These are phyloP conservation scores for Marasmius sp. DNA, from an alignment of 1,284 basidiomycete genomes.

Conservation along the genomic window DNA sequence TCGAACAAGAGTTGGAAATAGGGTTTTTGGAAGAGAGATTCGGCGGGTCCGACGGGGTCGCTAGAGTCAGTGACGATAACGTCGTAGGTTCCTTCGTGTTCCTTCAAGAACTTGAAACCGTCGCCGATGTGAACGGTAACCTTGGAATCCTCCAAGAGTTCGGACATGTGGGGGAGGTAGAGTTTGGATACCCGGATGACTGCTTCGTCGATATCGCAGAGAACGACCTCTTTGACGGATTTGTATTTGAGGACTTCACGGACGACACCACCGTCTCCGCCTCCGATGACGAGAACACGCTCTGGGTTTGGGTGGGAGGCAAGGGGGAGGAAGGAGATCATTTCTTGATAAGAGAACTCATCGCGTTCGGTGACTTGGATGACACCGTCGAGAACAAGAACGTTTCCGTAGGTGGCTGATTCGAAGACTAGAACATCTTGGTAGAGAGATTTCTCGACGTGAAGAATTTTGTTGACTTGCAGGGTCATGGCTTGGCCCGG, in stretches of 20 bases:
- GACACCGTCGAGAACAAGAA: constrained; percentile 93
- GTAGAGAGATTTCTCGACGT: constrained; percentile 90
- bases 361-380: constrained; percentile 98
- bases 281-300: constrained; percentile 95
- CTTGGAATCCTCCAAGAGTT: constrained; percentile 79
- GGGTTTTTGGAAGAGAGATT: constrained; percentile 93
- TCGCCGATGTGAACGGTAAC: constrained; percentile 93
- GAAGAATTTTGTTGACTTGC: constrained; percentile 94
- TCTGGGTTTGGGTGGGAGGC: constrained; percentile 96
- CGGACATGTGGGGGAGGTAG: constrained; percentile 94
- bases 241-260: constrained; percentile 97
- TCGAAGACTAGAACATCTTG: constrained; percentile 97
- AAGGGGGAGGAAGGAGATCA: constrained; percentile 97
- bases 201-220: constrained; percentile 99
- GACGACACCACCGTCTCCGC: constrained; percentile 95
- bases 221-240: constrained; percentile 87
- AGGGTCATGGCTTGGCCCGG: constrained; percentile 95
- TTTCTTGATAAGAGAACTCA: constrained; percentile 99
- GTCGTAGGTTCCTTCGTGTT: constrained; percentile 91
- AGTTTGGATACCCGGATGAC: constrained; percentile 94
- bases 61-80: constrained; percentile 99
- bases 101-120: constrained; percentile 95
- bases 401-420: constrained; percentile 93
- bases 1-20: constrained; percentile 96
- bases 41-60: constrained; percentile 96